phyloP scores from a whole-genome alignment of 805 yeast genomes.

The Teunomyces lycoperdinae region DNA sequence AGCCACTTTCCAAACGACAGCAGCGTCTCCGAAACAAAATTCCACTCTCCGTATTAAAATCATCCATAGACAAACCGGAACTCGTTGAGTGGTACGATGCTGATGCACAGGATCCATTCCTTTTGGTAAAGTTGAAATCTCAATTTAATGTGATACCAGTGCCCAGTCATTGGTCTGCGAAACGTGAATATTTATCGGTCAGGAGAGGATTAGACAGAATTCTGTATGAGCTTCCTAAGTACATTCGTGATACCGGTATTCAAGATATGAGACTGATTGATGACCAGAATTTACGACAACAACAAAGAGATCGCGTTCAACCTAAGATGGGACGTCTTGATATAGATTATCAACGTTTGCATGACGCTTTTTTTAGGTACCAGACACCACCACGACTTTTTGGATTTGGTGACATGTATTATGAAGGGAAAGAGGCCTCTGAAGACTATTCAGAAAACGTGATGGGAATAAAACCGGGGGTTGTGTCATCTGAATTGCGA shows the following conservation, averaged over 20 bases:
- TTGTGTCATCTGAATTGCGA: slow-evolving; percentile 56
- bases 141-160: slow-evolving; percentile 67
- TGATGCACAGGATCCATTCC: slow-evolving; percentile 75
- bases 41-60: slow-evolving; percentile 66
- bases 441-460: slow-evolving; percentile 38
- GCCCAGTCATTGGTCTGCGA: slow-evolving; percentile 82
- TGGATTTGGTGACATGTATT: slow-evolving; percentile 72
- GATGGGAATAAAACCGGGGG: slow-evolving; percentile 60
- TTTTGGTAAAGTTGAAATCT: slow-evolving; percentile 63
- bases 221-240: slow-evolving; percentile 76
- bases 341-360: slow-evolving; percentile 75
- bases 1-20: slow-evolving; percentile 46
- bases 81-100: slow-evolving; percentile 84
- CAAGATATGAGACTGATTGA: slow-evolving; percentile 73
- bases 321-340: slow-evolving; percentile 86
- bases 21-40: slow-evolving; percentile 52
- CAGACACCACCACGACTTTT: slow-evolving; percentile 72
- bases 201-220: slow-evolving; percentile 63
- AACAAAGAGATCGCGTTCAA: slow-evolving; percentile 79
- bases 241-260: slow-evolving; percentile 79
- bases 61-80: slow-evolving; percentile 60
- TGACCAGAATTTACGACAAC: slow-evolving; percentile 61
- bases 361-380: slow-evolving; percentile 82
- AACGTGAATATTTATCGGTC: slow-evolving; percentile 68
- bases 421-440: slow-evolving; percentile 64